These are phyloP conservation scores for Logfia minima DNA, from an alignment of 129 eudicot genomes.

Conservation along the genomic window DNA sequence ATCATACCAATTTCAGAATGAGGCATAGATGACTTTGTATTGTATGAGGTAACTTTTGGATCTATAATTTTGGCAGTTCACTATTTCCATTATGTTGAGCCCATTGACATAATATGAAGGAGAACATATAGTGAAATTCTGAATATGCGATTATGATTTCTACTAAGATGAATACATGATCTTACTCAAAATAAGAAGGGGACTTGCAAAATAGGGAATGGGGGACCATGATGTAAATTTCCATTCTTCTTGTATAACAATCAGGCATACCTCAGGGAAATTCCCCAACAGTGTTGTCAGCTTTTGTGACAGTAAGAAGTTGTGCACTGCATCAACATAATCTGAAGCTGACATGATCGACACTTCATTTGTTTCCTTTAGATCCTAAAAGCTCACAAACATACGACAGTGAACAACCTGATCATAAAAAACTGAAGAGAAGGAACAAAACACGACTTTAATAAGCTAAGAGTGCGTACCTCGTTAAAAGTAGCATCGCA, in stretches of 20 bases:
- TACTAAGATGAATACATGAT: too few species aligned
- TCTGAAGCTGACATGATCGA: slow-evolving; percentile 79
- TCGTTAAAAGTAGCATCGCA: slow-evolving; percentile 39
- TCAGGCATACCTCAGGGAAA: slow-evolving; percentile 81
- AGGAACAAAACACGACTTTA: neutral
- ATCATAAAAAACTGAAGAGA: slow-evolving; percentile 6
- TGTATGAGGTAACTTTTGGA: too few species aligned
- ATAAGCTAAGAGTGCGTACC: slow-evolving; percentile 35
- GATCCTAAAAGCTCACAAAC: slow-evolving; percentile 41
- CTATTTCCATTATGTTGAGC: too few species aligned
- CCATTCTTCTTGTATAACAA: neutral
- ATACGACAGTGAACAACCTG: neutral
- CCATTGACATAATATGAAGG: too few species aligned
- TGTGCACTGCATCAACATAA: slow-evolving; percentile 91
- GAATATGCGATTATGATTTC: too few species aligned
- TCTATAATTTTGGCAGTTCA: too few species aligned
- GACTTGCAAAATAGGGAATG: neutral
- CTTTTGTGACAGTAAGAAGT: slow-evolving; percentile 84
- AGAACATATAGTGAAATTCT: too few species aligned
- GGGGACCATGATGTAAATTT: neutral
- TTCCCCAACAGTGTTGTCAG: slow-evolving; percentile 80
- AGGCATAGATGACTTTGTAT: too few species aligned
- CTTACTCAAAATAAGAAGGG: too few species aligned
- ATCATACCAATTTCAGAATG: too few species aligned
- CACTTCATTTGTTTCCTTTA: slow-evolving; percentile 39